phyloP scores from a whole-genome alignment of 2,329 filamentous ascomycete species.

The Aureobasidium mangrovei region DNA sequence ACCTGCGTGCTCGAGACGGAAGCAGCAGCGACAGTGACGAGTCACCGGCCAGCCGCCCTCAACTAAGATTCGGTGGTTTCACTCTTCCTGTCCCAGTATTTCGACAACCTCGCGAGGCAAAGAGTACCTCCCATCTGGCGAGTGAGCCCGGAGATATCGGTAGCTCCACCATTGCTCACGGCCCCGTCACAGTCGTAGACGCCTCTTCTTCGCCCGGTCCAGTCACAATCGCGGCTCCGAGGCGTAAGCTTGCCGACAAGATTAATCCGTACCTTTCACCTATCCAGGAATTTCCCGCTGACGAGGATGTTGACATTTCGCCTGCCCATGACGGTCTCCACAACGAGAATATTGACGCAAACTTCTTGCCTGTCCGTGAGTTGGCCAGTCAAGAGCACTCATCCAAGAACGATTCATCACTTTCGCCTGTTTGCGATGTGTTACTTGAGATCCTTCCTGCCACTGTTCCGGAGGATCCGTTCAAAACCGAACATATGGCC shows the following conservation, averaged over 20 bases:
- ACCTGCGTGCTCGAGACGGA: slow-evolving; percentile 8
- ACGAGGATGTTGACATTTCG: too few relatives aligned
- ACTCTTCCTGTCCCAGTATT: neutral
- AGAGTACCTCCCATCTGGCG: neutral
- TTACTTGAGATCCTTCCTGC: too few relatives aligned
- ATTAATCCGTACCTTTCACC: neutral
- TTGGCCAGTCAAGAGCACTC: too few relatives aligned
- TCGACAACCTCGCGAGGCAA: neutral
- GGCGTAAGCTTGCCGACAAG: neutral
- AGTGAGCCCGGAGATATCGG: slow-evolving; percentile 8
- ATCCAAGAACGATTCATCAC: too few relatives aligned
- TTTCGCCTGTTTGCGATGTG: too few relatives aligned
- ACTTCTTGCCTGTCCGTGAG: too few relatives aligned
- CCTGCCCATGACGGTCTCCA: too few relatives aligned
- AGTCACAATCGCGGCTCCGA: neutral
- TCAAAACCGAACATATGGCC: too few relatives aligned
- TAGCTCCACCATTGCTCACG: neutral
- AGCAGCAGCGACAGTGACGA: slow-evolving; percentile 4
- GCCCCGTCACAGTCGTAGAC: neutral
- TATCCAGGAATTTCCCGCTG: neutral
- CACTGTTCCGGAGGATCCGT: too few relatives aligned
- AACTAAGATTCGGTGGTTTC: slow-evolving; percentile 1
- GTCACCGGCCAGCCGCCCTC: neutral
- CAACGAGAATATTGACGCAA: too few relatives aligned
- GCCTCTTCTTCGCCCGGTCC: neutral